Base-by-base conservation (phyloP, 75 land plant species). In the Selaginella moellendorffii region DNA sequence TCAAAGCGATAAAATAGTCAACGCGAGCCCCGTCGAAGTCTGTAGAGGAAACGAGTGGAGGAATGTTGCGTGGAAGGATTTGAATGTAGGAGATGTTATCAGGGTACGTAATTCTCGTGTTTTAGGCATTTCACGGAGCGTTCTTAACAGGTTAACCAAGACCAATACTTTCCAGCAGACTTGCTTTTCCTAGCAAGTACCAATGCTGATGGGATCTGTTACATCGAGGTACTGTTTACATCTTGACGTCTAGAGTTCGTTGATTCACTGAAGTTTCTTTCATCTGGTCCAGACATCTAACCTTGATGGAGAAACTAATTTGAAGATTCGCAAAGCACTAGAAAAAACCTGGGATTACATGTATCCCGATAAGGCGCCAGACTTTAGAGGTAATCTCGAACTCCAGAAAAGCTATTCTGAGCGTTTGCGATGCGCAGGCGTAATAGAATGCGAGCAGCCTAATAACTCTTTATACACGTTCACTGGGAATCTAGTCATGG, bases 321-420 rank as follows among this genome's bases (percentile, higher is more conserved):
- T 93, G 76, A 93, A 93, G 65, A 93, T 93, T 27, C 82, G 99
- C 69, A 93, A 93, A 71, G 99, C 96, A 65, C 36, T 89, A 2
- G 99, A 93, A 62, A 90, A 70, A 76, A 93, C 99, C 59, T 93
- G 99, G 99, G 99, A 93, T 72, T 93, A 82, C 65, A 36, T 89
- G 54, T 72, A 76, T 74, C 85, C 82, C 31, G 82, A 83, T 1
- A 93, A 83, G 72, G 90, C 85, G 24, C 56, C 75, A 54, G 85
- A 86, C 52, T 93, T 93, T 53, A 75, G 76, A 89, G 99, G 99
- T 93, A 36, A 66, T 30, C 36, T 12, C 20, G 29, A 60, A 36
- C 5, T 36, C 5, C 14, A 36, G 46, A 36, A 5, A 36, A 36
- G 14, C 46, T 56, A 20, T 9, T 20, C 5, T 56, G n/a, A 8